Conservation (phyloP, 495 filamentous ascomycete genomes). For the Neurospora tetrasperma region DNA sequence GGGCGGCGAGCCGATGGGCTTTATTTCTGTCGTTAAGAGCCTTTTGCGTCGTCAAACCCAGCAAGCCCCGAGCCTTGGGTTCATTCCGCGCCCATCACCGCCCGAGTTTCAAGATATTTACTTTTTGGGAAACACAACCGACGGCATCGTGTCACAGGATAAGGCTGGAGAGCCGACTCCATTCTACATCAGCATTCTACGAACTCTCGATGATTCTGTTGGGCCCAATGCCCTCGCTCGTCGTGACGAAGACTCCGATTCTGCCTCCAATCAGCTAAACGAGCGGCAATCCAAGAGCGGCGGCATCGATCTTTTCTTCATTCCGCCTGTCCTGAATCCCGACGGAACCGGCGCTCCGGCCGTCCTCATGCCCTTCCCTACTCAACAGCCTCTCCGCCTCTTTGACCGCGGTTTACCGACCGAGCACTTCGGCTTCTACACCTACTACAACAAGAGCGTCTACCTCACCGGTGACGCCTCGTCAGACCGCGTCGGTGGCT, state of each 20-base stretch:
- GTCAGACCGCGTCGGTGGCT: slow-evolving; percentile 57
- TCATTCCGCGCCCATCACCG: slow-evolving; percentile 24
- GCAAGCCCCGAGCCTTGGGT: neutral
- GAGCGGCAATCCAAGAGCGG: neutral
- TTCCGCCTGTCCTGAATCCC: slow-evolving; percentile 44
- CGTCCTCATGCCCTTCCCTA: slow-evolving; percentile 54
- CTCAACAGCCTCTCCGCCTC: slow-evolving; percentile 70
- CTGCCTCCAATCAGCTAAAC: neutral
- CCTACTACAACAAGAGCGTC: slow-evolving; percentile 80
- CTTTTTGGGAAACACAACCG: slow-evolving; percentile 79
- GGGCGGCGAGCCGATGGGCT: neutral
- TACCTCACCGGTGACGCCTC: slow-evolving; percentile 49
- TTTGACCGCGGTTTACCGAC: slow-evolving; percentile 69
- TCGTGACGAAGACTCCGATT: slow-evolving; percentile 14
- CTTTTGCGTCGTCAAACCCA: neutral
- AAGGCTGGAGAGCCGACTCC: slow-evolving; percentile 58
- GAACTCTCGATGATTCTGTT: slow-evolving; percentile 21
- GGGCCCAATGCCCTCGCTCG: slow-evolving; percentile 27
- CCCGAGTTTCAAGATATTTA: slow-evolving; percentile 57
- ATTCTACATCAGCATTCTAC: slow-evolving; percentile 51
- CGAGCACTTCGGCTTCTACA: slow-evolving; percentile 93
- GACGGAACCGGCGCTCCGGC: slow-evolving; percentile 66
- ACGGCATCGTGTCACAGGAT: slow-evolving; percentile 47
- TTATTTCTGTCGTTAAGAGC: neutral
- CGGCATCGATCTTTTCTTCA: slow-evolving; percentile 29